These are phyloP conservation scores for Cryptococcus amylolentus DNA, from an alignment of 1,284 basidiomycete species.

Conservation along the genomic window DNA sequence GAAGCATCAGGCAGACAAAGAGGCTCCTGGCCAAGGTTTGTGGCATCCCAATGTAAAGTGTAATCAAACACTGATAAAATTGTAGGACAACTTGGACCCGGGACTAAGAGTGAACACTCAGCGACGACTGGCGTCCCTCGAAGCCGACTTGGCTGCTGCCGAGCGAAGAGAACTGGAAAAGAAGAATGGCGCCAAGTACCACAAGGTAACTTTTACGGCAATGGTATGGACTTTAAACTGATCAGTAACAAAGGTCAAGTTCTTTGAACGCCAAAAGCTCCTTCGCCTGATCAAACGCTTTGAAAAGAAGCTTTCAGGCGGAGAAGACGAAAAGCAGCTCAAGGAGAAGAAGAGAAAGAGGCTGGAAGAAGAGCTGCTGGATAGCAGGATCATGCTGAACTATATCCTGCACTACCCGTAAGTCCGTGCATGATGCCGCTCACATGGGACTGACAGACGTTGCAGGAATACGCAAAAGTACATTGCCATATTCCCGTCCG, in stretches of 20 bases:
- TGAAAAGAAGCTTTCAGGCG: slow-evolving; percentile 54
- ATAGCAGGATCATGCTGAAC: slow-evolving; percentile 70
- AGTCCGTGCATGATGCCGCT: slow-evolving; percentile 27
- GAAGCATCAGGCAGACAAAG: slow-evolving; percentile 70
- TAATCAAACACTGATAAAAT: neutral
- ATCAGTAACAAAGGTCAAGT: slow-evolving; percentile 58
- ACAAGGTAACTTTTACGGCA: slow-evolving; percentile 53
- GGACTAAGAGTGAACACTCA: slow-evolving; percentile 73
- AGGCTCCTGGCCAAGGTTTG: slow-evolving; percentile 70
- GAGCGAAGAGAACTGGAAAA: slow-evolving; percentile 64
- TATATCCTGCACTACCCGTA: slow-evolving; percentile 65
- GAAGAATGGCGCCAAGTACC: slow-evolving; percentile 68
- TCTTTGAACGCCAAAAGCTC: slow-evolving; percentile 83
- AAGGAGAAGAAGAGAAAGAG: slow-evolving; percentile 47
- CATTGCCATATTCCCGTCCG: slow-evolving; percentile 76
- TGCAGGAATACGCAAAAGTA: slow-evolving; percentile 71
- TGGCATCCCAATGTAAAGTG: neutral
- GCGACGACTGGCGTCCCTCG: slow-evolving; percentile 66
- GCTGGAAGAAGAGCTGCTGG: slow-evolving; percentile 56
- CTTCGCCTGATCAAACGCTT: slow-evolving; percentile 64
- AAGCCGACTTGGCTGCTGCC: slow-evolving; percentile 67
- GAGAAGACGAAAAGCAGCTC: slow-evolving; percentile 29
- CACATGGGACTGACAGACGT: neutral
- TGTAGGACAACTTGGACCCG: slow-evolving; percentile 69
- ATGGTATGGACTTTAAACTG: neutral